Evolutionary conservation across 768 basidiomycete species (phyloP).

Genomic region (Piloderma croceum): DNA sequence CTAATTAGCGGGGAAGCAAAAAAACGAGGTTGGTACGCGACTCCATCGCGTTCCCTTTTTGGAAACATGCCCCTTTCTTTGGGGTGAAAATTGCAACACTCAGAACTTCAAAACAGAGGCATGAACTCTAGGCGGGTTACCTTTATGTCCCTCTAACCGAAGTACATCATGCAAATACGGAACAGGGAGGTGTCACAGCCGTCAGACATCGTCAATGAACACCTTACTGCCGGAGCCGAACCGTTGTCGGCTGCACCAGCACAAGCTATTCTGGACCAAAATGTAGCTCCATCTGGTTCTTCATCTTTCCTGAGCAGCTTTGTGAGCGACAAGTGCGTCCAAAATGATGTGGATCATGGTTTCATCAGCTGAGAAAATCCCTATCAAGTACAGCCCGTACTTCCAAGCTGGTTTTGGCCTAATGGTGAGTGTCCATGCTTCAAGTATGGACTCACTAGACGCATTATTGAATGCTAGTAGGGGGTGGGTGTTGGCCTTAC

Average conservation of each 20-base stretch:
- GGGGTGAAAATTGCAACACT: too few species aligned
- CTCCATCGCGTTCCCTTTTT: constrained; percentile 14
- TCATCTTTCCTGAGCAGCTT: constrained; percentile 35
- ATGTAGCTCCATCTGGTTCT: too few species aligned
- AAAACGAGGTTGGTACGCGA: constrained; percentile 20
- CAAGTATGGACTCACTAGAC: constrained; percentile 1
- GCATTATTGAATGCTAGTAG: constrained; percentile 36
- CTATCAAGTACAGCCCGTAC: constrained; percentile 70
- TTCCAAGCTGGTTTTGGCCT: constrained; percentile 98
- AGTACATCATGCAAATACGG: too few species aligned
- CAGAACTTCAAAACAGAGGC: too few species aligned
- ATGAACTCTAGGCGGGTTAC: too few species aligned
- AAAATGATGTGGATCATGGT: not conserved
- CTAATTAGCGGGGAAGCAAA: constrained; percentile 8
- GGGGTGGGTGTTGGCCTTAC: constrained; percentile 87
- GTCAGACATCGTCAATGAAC: too few species aligned
- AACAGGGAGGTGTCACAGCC: too few species aligned
- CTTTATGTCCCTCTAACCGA: too few species aligned
- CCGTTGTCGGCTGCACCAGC: too few species aligned
- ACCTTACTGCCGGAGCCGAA: too few species aligned
- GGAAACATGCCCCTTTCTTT: too few species aligned
- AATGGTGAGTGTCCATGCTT: constrained; percentile 54
- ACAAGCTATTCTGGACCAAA: too few species aligned
- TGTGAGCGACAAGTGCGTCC: constrained; percentile 62
- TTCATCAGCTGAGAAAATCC: constrained; percentile 6